Base-by-base conservation (phyloP, 495 filamentous ascomycete species). In the Chaetomidium leptoderma region DNA sequence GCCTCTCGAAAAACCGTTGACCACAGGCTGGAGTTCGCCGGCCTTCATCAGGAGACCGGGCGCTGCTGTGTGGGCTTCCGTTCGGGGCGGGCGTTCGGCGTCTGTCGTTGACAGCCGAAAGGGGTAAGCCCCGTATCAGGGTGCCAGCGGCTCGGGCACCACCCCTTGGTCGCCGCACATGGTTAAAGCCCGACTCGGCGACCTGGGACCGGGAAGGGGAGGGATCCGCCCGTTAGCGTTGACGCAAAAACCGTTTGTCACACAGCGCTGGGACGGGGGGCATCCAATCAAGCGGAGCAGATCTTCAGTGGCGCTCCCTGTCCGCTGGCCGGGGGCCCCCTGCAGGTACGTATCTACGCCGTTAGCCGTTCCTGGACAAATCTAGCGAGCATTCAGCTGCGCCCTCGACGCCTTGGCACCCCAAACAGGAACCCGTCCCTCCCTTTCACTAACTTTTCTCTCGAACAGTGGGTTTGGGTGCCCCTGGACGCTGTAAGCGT, bases 221-320 rank as follows among this genome's bases (percentile, higher is more conserved):
- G 60, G 58, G 62, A 65, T 68, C 63, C 62, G 62, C 60, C 32
- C 54, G 54, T 61, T 71, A 63, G 67, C 69, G 65, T 71, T 70
- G 61, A 65, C 69, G 65, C 67, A 67, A 70, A 70, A 44, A 70
- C 66, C 69, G 66, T 65, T 72, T 72, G 70, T 70, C 70, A 63
- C 64, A 72, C 70, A 67, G 62, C 66, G 64, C 63, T 53, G 65
- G 67, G 67, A 61, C 61, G 35, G 60, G 64, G n/a, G 66, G 62
- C 60, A 57, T 57, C 65, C 67, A 66, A 66, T 68, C 21, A 58
- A 13, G 37, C n/a, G 3, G 17, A 10, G 44, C 47, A 50, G 66
- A 68, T 66, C 68, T 57, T 63, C 65, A 32, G 66, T 67, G 66
- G 64, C 64, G 61, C 59, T 50, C 63, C 54, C 40, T 51, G 57